These are phyloP conservation scores for Reticulascus tulasneorum DNA, from an alignment of 2,329 filamentous ascomycete genomes.

Conservation along the genomic window DNA sequence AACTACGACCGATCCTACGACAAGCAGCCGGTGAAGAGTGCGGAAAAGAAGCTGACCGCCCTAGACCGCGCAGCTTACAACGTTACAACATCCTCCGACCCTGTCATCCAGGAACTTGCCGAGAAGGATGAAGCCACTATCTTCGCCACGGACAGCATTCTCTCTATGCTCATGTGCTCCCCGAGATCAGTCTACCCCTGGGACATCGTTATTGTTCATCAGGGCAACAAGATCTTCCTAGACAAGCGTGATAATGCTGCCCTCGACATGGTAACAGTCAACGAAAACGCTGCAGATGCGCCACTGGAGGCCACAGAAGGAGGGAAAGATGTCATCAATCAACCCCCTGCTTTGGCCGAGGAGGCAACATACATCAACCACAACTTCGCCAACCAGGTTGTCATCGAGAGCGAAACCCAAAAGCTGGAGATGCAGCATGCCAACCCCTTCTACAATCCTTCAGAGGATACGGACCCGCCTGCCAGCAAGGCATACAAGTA, in stretches of 20 bases:
- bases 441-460: slow-evolving; percentile 96
- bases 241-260: slow-evolving; percentile 96
- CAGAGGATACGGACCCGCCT: slow-evolving; percentile 87
- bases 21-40: slow-evolving; percentile 84
- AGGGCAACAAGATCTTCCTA: slow-evolving; percentile 95
- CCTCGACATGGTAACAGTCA: slow-evolving; percentile 96
- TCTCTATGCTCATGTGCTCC: slow-evolving; percentile 99
- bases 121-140: slow-evolving; percentile 95
- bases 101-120: slow-evolving; percentile 92
- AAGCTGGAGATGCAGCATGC: slow-evolving; percentile 82
- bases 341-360: slow-evolving; percentile 85
- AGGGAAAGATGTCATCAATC: slow-evolving; percentile 93
- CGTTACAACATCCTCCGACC: slow-evolving; percentile 93
- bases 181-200: slow-evolving; percentile 96
- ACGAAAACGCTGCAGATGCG: slow-evolving; percentile 95
- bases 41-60: slow-evolving; percentile 81
- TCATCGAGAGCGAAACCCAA: slow-evolving; percentile 71
- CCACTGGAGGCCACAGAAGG: slow-evolving; percentile 88
- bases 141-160: slow-evolving; percentile 93
- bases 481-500: slow-evolving; percentile 99
- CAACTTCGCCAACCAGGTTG: slow-evolving; percentile 96
- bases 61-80: slow-evolving; percentile 97
- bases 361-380: slow-evolving; percentile 99
- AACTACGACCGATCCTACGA: slow-evolving; percentile 96
- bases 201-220: slow-evolving; percentile 92